Evolutionary conservation across 139 green algal species (phyloP), one percentile per base, ranked within the genome.

Genomic region (Coelastrella sp.): DNA sequence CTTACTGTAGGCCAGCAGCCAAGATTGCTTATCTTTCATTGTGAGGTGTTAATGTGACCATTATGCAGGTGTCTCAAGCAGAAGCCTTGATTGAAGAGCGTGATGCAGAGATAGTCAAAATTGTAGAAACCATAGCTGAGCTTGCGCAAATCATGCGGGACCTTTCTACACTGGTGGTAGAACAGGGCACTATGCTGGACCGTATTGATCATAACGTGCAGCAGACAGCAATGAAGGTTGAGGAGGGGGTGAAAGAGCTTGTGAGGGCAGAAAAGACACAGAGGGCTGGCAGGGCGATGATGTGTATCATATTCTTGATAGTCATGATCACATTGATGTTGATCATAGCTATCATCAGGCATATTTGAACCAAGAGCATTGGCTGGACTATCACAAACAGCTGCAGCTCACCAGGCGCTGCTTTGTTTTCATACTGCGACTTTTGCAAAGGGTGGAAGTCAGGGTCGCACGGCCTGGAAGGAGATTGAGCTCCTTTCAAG

Each of bases 101-200:
- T 5, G 96, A 99, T 74, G 68, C 89, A 51, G 95, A 98, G 90
- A 96, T 99, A 82, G 86, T 84, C 38, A 93, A 94, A 75, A 73
- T 90, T 35, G 89, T 94, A 32, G 87, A 93, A 60, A 91, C 90
- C 34, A 94, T 94, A 34, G 82, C 73, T 27, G 86, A 92, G 71
- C 85, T 92, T 51, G 89, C 93, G 30, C 91, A 98, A 90, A 96
- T 99, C 89, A 99, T 99, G 97, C 93, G 95, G 57, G 97, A 99
- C 86, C 88, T 99, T 73, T 94, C 89, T 2, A 91, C 94, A 11
- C 89, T 99, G 37, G 97, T 99, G n/a, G 98, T 99, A 63, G 97
- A 99, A 80, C 97, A 99, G 90, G 97, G 97, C 68, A 99, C 95
- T 30, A 94, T 99, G 48, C 88, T 99, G 73, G 97, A 99, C 87